phyloP scores from a whole-genome alignment of 306 rosid genomes.

The Lathyrus sativus region DNA sequence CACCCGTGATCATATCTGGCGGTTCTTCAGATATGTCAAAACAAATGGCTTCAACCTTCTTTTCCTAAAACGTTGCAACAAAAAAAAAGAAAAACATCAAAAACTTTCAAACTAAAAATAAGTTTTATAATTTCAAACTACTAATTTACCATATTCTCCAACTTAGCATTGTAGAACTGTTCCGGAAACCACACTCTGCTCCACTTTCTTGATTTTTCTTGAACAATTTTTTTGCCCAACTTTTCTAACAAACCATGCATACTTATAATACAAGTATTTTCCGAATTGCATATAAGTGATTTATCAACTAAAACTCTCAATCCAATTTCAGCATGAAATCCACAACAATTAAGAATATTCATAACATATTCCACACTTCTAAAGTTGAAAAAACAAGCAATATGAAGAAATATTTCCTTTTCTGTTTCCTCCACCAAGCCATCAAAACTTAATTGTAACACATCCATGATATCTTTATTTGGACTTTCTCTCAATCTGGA shows the following conservation, averaged over 20 bases:
- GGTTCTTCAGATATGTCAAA: background rate
- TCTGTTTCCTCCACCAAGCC: background rate
- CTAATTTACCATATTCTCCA: background rate
- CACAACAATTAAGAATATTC: background rate
- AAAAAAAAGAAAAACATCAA: background rate
- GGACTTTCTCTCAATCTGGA: background rate
- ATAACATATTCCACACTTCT: too few relatives aligned
- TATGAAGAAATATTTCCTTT: background rate
- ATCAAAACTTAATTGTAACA: background rate
- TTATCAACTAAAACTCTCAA: conserved; percentile 10
- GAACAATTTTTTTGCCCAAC: background rate
- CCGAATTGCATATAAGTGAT: background rate
- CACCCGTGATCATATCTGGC: background rate
- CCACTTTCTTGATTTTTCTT: background rate
- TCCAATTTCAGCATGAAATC: background rate
- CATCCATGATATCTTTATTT: background rate
- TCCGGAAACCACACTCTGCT: background rate
- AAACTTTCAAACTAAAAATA: background rate
- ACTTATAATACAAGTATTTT: too few relatives aligned
- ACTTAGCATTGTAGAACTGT: background rate
- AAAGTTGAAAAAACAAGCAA: background rate
- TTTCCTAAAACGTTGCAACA: background rate
- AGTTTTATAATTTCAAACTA: background rate
- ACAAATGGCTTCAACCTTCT: background rate
- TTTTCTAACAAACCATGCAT: conserved; percentile 1